These are phyloP conservation scores for Scutellaria baicalensis DNA, from an alignment of 257 asterid species.

Conservation along the genomic window DNA sequence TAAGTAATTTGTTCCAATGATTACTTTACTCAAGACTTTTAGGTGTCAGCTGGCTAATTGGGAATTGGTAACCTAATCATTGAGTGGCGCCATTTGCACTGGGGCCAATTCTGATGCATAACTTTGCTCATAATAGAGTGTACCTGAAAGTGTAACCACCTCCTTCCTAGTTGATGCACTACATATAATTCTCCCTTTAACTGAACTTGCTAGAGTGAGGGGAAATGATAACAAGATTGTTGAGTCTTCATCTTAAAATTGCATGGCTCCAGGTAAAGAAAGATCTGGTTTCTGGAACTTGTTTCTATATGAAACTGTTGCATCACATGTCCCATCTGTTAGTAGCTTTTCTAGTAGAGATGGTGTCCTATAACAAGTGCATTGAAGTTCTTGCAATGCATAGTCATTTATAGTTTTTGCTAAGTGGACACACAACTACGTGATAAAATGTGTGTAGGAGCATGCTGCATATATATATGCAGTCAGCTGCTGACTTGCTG, in stretches of 20 bases:
- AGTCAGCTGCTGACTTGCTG: not conserved
- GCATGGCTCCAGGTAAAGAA: too few relatives aligned
- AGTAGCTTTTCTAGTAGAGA: not conserved
- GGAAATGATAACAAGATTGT: not conserved
- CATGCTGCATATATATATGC: not conserved
- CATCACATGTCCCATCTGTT: not conserved
- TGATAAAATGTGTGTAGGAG: not conserved
- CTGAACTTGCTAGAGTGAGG: not conserved
- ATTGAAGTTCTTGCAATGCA: not conserved
- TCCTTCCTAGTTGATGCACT: not conserved
- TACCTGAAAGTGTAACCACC: not conserved
- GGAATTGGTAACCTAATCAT: too few relatives aligned
- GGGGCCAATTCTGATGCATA: not conserved
- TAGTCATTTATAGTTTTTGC: not conserved
- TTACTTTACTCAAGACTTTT: not conserved
- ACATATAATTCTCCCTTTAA: not conserved
- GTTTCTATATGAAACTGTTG: too few relatives aligned
- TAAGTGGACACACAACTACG: not conserved
- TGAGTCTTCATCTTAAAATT: not conserved
- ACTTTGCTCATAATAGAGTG: not conserved
- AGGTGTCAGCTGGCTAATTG: too few relatives aligned
- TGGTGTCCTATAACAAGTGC: not conserved
- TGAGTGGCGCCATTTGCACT: not conserved
- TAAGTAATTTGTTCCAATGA: not conserved
- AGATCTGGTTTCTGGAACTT: not conserved